Evolutionary conservation across 768 basidiomycete species (phyloP).

Genomic region (Boletellus ananas): DNA sequence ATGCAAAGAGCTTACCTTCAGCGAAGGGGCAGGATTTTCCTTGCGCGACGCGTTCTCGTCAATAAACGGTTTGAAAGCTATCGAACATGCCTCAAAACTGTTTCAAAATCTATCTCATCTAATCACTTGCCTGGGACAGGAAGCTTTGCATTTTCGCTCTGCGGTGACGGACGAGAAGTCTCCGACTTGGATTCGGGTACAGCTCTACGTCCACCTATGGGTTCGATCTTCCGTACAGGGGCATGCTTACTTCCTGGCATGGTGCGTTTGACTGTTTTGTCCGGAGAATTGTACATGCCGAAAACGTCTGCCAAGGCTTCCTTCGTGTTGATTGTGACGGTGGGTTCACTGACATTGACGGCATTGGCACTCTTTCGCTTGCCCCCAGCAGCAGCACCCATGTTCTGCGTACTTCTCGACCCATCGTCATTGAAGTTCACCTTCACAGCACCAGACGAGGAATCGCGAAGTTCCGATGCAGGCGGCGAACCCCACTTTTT

Average conservation of each 20-base stretch:
- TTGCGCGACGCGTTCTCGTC: conserved; percentile 54
- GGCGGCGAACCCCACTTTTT: conserved; percentile 81
- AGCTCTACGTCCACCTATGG: conserved; percentile 36
- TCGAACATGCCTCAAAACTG: conserved; percentile 3
- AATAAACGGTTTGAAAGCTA: conserved; percentile 60
- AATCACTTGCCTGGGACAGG: conserved; percentile 37
- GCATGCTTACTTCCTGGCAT: conserved; percentile 70
- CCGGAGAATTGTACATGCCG: conserved; percentile 92
- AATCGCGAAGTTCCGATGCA: conserved; percentile 34
- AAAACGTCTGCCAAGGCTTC: conserved; percentile 93
- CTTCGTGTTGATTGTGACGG: conserved; percentile 95
- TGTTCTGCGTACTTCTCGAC: conserved; percentile 40
- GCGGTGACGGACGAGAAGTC: conserved; percentile 30
- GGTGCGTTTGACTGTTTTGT: conserved; percentile 58
- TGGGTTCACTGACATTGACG: conserved; percentile 58
- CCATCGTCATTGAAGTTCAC: conserved; percentile 64
- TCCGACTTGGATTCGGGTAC: conserved; percentile 32
- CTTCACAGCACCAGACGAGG: conserved; percentile 35
- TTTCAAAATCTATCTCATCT: conserved; percentile 15
- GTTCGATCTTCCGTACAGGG: conserved; percentile 64
- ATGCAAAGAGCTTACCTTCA: conserved; percentile 12
- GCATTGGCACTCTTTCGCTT: conserved; percentile 44
- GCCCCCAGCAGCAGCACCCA: conserved; percentile 29
- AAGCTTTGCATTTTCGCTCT: conserved; percentile 21
- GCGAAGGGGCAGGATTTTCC: conserved; percentile 37